These are phyloP conservation scores for Xerocomellus chrysenteron DNA, from an alignment of 768 basidiomycete species.

Conservation along the genomic window DNA sequence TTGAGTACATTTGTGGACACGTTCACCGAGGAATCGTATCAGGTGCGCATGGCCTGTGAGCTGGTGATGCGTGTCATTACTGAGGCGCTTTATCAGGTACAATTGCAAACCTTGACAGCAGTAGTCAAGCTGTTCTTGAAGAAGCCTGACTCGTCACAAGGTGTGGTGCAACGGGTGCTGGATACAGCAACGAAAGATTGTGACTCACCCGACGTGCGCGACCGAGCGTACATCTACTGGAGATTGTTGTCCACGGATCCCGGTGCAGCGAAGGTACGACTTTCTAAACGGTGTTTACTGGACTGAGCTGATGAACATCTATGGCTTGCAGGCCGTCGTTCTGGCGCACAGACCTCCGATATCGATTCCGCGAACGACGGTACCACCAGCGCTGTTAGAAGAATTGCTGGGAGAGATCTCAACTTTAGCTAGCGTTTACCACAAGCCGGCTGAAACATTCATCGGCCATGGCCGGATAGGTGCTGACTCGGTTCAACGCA, in stretches of 20 bases:
- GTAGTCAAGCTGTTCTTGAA: conserved; percentile 96
- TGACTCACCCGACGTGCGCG: conserved; percentile 94
- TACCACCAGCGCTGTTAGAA: conserved; percentile 82
- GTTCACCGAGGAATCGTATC: conserved; percentile 92
- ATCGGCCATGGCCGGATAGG: conserved; percentile 89
- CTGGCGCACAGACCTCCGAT: conserved; percentile 92
- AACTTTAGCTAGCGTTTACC: conserved; percentile 90
- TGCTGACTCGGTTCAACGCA: conserved; percentile 72
- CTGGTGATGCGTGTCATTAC: neutral
- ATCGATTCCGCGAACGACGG: conserved; percentile 86
- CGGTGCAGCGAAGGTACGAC: conserved; percentile 82
- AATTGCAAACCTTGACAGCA: conserved; percentile 84
- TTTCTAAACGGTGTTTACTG: neutral
- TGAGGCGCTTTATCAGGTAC: conserved; percentile 43
- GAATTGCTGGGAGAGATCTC: conserved; percentile 91
- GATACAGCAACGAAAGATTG: conserved; percentile 96
- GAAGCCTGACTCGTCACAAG: conserved; percentile 92
- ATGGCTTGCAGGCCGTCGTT: conserved; percentile 66
- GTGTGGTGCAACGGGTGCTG: conserved; percentile 86
- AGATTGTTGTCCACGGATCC: conserved; percentile 92
- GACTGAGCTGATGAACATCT: neutral
- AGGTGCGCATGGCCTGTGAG: conserved; percentile 42
- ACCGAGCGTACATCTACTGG: conserved; percentile 99
- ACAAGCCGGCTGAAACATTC: conserved; percentile 96
- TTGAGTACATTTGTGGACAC: conserved; percentile 86